Conservation (phyloP, 2,329 filamentous ascomycete genomes). For the Paraphaeosphaeria sporulosa region DNA sequence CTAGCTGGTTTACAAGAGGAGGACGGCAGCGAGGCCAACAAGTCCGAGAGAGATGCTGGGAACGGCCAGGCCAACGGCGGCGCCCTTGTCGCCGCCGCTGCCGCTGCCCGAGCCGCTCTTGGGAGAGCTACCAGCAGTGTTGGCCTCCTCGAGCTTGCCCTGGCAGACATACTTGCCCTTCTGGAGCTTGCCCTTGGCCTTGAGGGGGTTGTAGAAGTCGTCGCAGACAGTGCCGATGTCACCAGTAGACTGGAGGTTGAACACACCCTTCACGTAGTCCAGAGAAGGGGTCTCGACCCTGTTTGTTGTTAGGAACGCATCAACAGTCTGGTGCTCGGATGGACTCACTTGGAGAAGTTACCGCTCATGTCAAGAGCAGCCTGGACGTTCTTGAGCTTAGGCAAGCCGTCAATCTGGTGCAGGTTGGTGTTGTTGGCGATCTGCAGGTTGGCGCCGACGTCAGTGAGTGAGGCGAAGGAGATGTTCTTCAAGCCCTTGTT, state of each 20-base stretch:
- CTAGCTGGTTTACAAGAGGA: conserved; percentile 54
- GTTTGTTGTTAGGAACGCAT: conserved; percentile 38
- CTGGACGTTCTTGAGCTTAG: conserved; percentile 69
- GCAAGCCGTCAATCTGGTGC: conserved; percentile 70
- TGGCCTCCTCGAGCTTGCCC: conserved; percentile 48
- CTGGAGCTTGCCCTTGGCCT: conserved; percentile 51
- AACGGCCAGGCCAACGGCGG: conserved; percentile 52
- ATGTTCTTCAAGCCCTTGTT: conserved; percentile 73
- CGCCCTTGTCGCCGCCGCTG: conserved; percentile 37
- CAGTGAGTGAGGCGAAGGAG: conserved; percentile 72
- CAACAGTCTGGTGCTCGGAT: not conserved
- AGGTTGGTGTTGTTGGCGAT: conserved; percentile 91
- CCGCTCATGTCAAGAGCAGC: conserved; percentile 88
- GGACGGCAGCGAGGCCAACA: conserved; percentile 56
- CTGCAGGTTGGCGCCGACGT: conserved; percentile 79
- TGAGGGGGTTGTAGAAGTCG: conserved; percentile 50
- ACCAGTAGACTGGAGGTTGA: conserved; percentile 58
- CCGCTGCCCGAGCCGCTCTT: conserved; percentile 29
- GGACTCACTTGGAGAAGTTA: conserved; percentile 79
- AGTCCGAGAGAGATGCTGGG: conserved; percentile 53
- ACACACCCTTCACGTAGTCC: conserved; percentile 56
- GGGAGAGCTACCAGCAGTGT: conserved; percentile 45
- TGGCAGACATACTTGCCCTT: conserved; percentile 54
- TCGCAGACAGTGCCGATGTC: conserved; percentile 52
- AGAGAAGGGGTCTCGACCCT: conserved; percentile 74